Evolutionary conservation across 257 asterid species (phyloP).

Genomic region (Solanum habrochaites): DNA sequence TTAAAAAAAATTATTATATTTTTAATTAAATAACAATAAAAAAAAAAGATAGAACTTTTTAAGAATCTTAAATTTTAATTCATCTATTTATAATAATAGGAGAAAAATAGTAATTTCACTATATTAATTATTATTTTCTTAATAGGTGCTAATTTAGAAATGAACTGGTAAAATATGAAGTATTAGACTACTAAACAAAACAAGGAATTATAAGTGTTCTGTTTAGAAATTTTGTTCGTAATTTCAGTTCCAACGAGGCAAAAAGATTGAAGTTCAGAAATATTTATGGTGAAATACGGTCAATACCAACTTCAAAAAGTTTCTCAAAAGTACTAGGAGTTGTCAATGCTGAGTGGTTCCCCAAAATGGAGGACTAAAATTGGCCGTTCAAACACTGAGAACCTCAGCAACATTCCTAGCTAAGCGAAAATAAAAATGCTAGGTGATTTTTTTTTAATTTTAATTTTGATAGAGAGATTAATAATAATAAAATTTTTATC

Average conservation of each 20-base stretch:
- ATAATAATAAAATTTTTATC: rapidly evolving
- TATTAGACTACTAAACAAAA: no score
- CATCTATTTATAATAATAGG: no score
- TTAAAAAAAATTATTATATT: no score
- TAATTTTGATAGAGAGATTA: no score
- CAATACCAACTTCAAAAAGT: neutral
- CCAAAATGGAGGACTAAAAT: no score
- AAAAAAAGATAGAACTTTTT: no score
- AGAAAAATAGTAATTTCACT: no score
- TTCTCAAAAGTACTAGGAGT: neutral
- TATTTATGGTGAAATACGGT: neutral
- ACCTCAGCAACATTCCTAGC: neutral
- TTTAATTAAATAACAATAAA: no score
- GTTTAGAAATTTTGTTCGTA: neutral
- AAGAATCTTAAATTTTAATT: no score
- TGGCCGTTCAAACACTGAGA: neutral
- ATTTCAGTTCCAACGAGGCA: neutral
- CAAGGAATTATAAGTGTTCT: neutral
- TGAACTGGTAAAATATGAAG: no score
- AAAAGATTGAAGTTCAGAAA: neutral
- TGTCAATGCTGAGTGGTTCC: neutral
- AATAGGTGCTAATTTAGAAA: no score
- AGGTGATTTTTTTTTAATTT: neutral
- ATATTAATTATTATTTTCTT: no score
- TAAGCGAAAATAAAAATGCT: rapidly evolving